phyloP scores from a whole-genome alignment of 345 rosid genomes.

The Raphanus raphanistrum region DNA sequence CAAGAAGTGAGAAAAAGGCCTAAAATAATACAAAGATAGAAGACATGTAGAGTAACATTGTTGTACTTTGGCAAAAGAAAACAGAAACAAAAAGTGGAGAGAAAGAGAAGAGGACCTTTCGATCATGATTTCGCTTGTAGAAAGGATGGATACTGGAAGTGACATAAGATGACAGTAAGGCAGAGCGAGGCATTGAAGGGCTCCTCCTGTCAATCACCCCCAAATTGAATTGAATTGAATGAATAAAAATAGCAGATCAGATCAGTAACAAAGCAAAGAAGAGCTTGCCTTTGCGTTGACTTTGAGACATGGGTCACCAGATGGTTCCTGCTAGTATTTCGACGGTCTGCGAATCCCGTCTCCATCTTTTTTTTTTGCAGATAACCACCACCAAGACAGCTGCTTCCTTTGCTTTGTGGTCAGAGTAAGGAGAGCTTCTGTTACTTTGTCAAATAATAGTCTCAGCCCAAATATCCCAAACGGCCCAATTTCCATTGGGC shows the following conservation, averaged over 20 bases:
- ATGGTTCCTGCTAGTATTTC: slow-evolving; percentile 73
- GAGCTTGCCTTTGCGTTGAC: slow-evolving; percentile 69
- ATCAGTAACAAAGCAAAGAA: neutral
- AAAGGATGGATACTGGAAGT: slow-evolving; percentile 75
- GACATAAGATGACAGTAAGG: slow-evolving; percentile 60
- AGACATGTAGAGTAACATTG: no score
- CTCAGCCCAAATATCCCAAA: neutral
- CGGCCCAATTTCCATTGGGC: neutral
- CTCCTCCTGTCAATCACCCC: slow-evolving; percentile 45
- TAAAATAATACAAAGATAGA: no score
- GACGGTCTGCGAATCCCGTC: slow-evolving; percentile 81
- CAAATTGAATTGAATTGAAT: neutral
- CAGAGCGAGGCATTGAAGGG: slow-evolving; percentile 92
- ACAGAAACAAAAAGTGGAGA: no score
- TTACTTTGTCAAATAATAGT: neutral
- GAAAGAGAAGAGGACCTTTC: slow-evolving; percentile 45
- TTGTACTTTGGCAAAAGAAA: no score
- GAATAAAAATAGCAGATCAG: neutral
- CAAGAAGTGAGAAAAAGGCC: no score
- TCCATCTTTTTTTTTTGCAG: slow-evolving; percentile 40
- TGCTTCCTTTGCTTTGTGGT: neutral
- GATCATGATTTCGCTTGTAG: slow-evolving; percentile 93
- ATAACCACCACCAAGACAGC: neutral
- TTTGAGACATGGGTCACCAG: slow-evolving; percentile 68
- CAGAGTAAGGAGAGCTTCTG: neutral